Evolutionary conservation across 2,329 filamentous ascomycete species (phyloP).

Genomic region (Lasiodiplodia hormozganensis): DNA sequence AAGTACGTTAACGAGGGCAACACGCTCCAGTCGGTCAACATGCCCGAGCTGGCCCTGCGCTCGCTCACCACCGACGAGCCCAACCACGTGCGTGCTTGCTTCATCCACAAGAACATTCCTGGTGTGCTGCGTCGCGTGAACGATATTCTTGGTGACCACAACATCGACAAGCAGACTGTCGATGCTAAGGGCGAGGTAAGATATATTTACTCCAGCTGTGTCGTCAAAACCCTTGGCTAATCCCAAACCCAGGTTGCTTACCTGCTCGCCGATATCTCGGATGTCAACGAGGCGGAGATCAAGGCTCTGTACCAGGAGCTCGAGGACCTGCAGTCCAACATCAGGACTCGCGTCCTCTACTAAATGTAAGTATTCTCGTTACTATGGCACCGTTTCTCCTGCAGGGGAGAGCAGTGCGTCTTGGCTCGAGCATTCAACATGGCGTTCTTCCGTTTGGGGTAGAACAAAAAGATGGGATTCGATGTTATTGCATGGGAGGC

Average conservation of each 20-base stretch:
- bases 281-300: conserved; percentile 80
- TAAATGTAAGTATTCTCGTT: conserved; percentile 34
- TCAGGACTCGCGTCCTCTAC: conserved; percentile 58
- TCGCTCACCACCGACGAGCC: conserved; percentile 89
- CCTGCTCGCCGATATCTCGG: conserved; percentile 96
- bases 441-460: conserved; percentile 37
- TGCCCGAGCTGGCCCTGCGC: conserved; percentile 92
- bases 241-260: conserved; percentile 73
- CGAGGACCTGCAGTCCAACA: conserved; percentile 78
- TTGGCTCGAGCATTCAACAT: conserved; percentile 45
- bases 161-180: conserved; percentile 98
- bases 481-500: conserved; percentile 22
- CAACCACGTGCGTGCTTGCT: conserved; percentile 90
- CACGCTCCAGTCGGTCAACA: conserved; percentile 90
- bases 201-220: neutral
- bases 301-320: conserved; percentile 84
- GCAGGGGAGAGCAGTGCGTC: neutral
- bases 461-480: conserved; percentile 25
- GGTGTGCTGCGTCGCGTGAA: conserved; percentile 96
- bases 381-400: neutral
- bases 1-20: conserved; percentile 95
- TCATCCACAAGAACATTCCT: conserved; percentile 95
- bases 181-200: conserved; percentile 86
- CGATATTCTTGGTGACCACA: conserved; percentile 91
- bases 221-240: neutral